These are phyloP conservation scores for Myriangium duriaei DNA, from an alignment of 2,329 filamentous ascomycete species.

Conservation along the genomic window DNA sequence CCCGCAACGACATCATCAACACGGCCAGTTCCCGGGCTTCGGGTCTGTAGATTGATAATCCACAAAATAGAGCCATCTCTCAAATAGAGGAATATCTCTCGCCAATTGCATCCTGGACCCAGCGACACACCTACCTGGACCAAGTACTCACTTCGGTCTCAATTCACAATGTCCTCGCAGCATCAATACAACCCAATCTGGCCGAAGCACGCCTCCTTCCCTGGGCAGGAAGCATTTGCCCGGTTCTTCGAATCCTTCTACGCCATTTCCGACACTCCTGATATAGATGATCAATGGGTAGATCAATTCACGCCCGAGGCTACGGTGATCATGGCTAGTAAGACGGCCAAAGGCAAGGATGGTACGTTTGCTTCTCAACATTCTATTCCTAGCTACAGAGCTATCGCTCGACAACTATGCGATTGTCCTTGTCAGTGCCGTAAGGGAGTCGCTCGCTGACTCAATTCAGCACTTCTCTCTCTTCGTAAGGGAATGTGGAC, in stretches of 20 bases:
- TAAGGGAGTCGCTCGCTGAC: too few relatives aligned
- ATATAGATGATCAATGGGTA: conserved; percentile 37
- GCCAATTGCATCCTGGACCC: too few relatives aligned
- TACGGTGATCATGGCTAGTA: conserved; percentile 40
- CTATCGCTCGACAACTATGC: neutral
- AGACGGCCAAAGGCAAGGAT: conserved; percentile 31
- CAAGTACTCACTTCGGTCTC: too few relatives aligned
- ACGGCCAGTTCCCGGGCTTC: too few relatives aligned
- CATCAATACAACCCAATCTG: conserved; percentile 21
- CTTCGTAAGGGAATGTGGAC: conserved; percentile 43
- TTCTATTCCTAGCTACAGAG: neutral
- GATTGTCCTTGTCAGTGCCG: neutral
- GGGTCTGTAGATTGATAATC: too few relatives aligned
- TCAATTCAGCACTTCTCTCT: conserved; percentile 36
- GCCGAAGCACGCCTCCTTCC: conserved; percentile 24
- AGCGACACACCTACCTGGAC: too few relatives aligned
- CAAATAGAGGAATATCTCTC: too few relatives aligned
- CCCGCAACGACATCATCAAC: too few relatives aligned
- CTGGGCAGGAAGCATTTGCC: conserved; percentile 21
- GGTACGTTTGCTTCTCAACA: conserved; percentile 23
- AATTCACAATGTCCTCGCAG: too few relatives aligned
- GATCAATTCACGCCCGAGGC: conserved; percentile 37
- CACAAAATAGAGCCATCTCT: too few relatives aligned
- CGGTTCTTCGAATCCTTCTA: conserved; percentile 37
- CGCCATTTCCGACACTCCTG: conserved; percentile 33